Evolutionary conservation across 306 rosid genomes (phyloP).

Genomic region (Hippophae rhamnoides): DNA sequence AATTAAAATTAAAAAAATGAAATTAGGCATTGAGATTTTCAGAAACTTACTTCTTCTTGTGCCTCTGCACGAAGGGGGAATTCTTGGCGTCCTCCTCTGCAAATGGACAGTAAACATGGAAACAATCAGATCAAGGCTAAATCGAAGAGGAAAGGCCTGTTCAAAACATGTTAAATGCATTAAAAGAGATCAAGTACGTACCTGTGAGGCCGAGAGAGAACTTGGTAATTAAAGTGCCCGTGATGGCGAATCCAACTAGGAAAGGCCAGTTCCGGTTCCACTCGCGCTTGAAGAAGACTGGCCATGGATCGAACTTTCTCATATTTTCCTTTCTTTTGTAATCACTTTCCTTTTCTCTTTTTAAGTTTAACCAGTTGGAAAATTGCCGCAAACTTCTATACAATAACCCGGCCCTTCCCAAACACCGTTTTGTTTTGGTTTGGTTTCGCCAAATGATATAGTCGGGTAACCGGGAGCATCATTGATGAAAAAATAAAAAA

Average conservation of each 20-base stretch:
- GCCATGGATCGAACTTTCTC: slow-evolving; percentile 56
- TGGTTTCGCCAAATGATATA: no score
- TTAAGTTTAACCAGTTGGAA: not conserved
- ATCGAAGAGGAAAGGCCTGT: no score
- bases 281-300: slow-evolving; percentile 52
- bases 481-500: no score
- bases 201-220: slow-evolving; percentile 38
- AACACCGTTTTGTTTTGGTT: no score
- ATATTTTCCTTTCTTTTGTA: slow-evolving; percentile 13
- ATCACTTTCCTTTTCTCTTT: not conserved
- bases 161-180: not conserved
- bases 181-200: slow-evolving; percentile 1
- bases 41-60: slow-evolving; percentile 4
- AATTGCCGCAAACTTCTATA: not conserved
- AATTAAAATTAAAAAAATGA: not conserved
- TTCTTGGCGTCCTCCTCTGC: slow-evolving; percentile 17
- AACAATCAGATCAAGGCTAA: not conserved
- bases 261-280: slow-evolving; percentile 60
- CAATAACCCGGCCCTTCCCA: no score
- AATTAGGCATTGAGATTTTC: not conserved
- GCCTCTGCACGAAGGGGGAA: slow-evolving; percentile 14
- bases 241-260: slow-evolving; percentile 51
- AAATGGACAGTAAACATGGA: not conserved
- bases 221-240: slow-evolving; percentile 42
- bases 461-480: no score